These are phyloP conservation scores for Noccaea bulbosa DNA, from an alignment of 345 rosid species.

Conservation along the genomic window DNA sequence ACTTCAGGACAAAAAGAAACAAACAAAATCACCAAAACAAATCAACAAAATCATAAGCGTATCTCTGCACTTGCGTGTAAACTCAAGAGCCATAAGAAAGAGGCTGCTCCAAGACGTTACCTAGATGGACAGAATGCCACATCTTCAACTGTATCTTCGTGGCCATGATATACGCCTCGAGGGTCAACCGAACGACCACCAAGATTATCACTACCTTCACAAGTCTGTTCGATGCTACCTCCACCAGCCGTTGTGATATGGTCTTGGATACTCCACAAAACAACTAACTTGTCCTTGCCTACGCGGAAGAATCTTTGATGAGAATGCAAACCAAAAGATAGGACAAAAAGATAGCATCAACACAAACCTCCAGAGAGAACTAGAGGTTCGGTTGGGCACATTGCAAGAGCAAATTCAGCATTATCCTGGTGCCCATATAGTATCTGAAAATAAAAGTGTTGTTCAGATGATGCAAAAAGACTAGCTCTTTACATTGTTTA, in stretches of 20 bases:
- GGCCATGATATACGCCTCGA: conserved; percentile 82
- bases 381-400: conserved; percentile 91
- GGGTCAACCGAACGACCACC: conserved; percentile 72
- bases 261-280: conserved; percentile 95
- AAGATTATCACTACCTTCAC: conserved; percentile 57
- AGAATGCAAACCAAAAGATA: conserved; percentile 23
- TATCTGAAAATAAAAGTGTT: conserved; percentile 53
- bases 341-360: not conserved
- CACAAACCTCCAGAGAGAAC: conserved; percentile 93
- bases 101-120: conserved; percentile 46
- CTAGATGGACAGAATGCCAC: conserved; percentile 90
- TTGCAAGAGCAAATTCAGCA: conserved; percentile 98
- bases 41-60: conserved; percentile 33
- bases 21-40: no score
- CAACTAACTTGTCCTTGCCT: conserved; percentile 93
- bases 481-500: not conserved
- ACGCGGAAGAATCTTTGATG: conserved; percentile 37
- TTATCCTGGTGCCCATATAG: conserved; percentile 91
- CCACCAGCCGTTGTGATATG: conserved; percentile 67
- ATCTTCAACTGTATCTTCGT: conserved; percentile 92
- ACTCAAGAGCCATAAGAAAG: conserved; percentile 10
- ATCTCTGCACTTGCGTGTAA: conserved; percentile 4
- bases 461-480: conserved; percentile 26
- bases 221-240: conserved; percentile 62
- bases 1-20: conserved; percentile 51